Evolutionary conservation across 768 basidiomycete species (phyloP).

Genomic region (Phylloporus sp.): DNA sequence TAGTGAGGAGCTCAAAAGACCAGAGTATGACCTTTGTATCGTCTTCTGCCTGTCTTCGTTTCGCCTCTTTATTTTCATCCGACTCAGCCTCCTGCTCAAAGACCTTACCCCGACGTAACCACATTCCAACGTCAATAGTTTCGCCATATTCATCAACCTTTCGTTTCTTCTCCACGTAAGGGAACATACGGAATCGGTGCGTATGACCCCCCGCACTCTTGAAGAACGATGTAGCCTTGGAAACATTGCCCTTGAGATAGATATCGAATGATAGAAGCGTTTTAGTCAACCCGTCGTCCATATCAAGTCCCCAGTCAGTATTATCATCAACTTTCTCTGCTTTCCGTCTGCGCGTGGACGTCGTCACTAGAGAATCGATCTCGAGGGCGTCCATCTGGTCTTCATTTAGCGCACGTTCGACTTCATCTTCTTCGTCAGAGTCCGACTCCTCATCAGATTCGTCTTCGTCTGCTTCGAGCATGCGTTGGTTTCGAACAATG

Average conservation of each 20-base stretch:
- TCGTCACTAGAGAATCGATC: constrained; percentile 26
- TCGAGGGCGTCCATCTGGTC: constrained; percentile 44
- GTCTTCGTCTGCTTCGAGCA: constrained; percentile 93
- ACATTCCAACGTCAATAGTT: constrained; percentile 91
- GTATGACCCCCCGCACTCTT: constrained; percentile 66
- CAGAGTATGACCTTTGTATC: constrained; percentile 57
- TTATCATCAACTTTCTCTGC: constrained; percentile 48
- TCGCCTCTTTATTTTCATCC: constrained; percentile 72
- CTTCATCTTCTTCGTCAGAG: constrained; percentile 59
- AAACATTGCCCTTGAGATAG: constrained; percentile 94
- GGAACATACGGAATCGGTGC: constrained; percentile 95
- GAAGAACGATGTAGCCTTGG: constrained; percentile 83
- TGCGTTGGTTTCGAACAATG: constrained; percentile 74
- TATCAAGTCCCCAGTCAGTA: constrained; percentile 67
- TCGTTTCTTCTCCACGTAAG: constrained; percentile 88
- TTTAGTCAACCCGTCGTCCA: constrained; percentile 70
- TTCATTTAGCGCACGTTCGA: constrained; percentile 49
- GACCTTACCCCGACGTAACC: constrained; percentile 88
- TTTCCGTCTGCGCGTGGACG: constrained; percentile 37
- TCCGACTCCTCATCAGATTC: constrained; percentile 73
- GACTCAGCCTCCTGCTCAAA: constrained; percentile 87
- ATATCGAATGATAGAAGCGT: constrained; percentile 90
- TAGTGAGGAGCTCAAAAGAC: not conserved
- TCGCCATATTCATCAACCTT: constrained; percentile 96
- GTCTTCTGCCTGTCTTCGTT: constrained; percentile 64